Conservation (phyloP, 2,329 filamentous ascomycete genomes). For the Xylariaceae sp. region DNA sequence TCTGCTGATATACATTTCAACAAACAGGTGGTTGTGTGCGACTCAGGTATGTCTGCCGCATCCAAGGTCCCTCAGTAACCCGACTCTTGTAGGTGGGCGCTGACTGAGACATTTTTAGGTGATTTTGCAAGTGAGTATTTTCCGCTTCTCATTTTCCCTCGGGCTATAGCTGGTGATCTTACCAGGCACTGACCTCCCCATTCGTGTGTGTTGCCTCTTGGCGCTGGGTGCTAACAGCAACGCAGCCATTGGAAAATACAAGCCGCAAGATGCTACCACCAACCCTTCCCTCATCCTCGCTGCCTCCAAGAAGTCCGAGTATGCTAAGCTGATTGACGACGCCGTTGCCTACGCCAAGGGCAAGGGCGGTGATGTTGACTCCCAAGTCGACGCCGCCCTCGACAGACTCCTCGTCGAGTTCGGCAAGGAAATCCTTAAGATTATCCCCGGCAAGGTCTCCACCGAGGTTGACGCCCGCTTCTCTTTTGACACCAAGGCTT, state of each 20-base stretch:
- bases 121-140: slow-evolving; percentile 75
- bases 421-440: slow-evolving; percentile 94
- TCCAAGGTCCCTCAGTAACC: slow-evolving; percentile 3
- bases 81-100: slow-evolving; percentile 18
- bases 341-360: slow-evolving; percentile 87
- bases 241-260: slow-evolving; percentile 96
- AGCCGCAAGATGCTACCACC: slow-evolving; percentile 99
- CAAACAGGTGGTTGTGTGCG: slow-evolving; percentile 85
- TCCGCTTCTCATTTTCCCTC: no score
- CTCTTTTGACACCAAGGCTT: slow-evolving; percentile 93
- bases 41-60: slow-evolving; percentile 75
- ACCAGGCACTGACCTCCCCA: slow-evolving; percentile 36
- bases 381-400: slow-evolving; percentile 86
- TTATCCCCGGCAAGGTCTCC: slow-evolving; percentile 97
- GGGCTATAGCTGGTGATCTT: no score
- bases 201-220: no score
- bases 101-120: slow-evolving; percentile 55
- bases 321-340: slow-evolving; percentile 86
- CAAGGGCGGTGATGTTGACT: slow-evolving; percentile 70
- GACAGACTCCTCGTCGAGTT: slow-evolving; percentile 97
- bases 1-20: slow-evolving; percentile 26
- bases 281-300: slow-evolving; percentile 99
- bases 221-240: slow-evolving; percentile 24
- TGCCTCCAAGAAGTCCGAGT: slow-evolving; percentile 97
- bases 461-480: slow-evolving; percentile 97